Evolutionary conservation across 768 basidiomycete genomes (phyloP), one percentile per base, ranked within the genome.

Genomic region (Russula virescens): DNA sequence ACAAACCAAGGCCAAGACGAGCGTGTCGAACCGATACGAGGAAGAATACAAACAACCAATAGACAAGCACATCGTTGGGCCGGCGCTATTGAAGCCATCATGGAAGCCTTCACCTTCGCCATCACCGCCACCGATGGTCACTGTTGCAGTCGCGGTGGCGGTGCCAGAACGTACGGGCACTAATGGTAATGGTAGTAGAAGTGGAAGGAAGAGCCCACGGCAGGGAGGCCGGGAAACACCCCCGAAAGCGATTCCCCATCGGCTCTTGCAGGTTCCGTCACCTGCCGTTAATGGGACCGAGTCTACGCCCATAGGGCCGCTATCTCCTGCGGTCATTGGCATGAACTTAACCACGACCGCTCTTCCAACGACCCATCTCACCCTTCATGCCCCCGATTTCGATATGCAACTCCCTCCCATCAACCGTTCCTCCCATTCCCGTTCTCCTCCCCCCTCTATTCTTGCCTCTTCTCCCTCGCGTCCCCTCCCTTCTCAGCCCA

Each of bases 311-410:
- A 77, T 80, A 71, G 80, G 76, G 68, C 71, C 76, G 73, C 73
- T 76, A 74, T 78, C 80, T 62, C 77, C 82, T 69, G 73, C 76
- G 60, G 72, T 77, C 67, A 78, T 76, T 72, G 71, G 75, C 68
- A 80, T 83, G 63, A 72, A 71, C 66, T 71, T 71, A 67, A 69
- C 70, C 72, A 75, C 79, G 68, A 76, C 80, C 61, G 77, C 79
- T 55, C 75, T 76, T 68, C 84, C 80, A 76, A 86, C 77, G 71
- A 81, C 81, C 52, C 72, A 77, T 61, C 83, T 92, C 73, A 86
- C 91, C 66, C 80, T 94, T 77, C 86, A 91, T 88, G 87, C 88
- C 34, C 91, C 91, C 73, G 82, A 85, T 72, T 90, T 91, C 78
- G 83, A 85, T 73, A 91, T 90, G 86, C 84, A 79, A 72, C 81